phyloP scores from a whole-genome alignment of 1,139 yeast genomes.

The Lodderomyces jiufengensis region DNA sequence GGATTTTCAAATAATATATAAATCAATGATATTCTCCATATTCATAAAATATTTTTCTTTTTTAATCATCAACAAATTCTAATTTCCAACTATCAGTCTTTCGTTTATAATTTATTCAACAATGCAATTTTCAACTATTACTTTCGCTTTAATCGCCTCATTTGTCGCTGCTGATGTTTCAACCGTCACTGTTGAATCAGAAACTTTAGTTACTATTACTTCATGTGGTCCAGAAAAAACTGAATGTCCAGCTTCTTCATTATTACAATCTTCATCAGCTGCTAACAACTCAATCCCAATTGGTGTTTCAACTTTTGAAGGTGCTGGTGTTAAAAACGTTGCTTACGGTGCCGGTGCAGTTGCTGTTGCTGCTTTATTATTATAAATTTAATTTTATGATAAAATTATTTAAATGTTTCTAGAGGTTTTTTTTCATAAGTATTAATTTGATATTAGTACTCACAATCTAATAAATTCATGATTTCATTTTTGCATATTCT shows the following conservation, averaged over 20 bases:
- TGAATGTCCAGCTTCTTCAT: constrained; percentile 39
- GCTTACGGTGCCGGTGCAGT: constrained; percentile 45
- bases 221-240: constrained; percentile 38
- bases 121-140: constrained; percentile 49
- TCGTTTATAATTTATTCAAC: constrained; percentile 23
- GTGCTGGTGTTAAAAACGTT: constrained; percentile 13
- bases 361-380: constrained; percentile 53
- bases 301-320: constrained; percentile 38
- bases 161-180: constrained; percentile 29
- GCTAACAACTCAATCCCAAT: constrained; percentile 17
- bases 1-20: background rate
- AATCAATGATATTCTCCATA: background rate
- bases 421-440: too few species aligned
- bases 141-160: too few species aligned
- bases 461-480: too few species aligned
- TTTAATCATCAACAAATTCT: constrained; percentile 1
- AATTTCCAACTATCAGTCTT: constrained; percentile 27
- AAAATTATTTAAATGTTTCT: too few species aligned
- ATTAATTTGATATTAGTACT: too few species aligned
- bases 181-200: constrained; percentile 24
- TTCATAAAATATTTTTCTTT: background rate
- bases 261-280: constrained; percentile 6
- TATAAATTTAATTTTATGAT: constrained; percentile 24
- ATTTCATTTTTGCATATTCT: too few species aligned
- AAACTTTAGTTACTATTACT: constrained; percentile 35